These are phyloP conservation scores for Solanum bukasovii DNA, from an alignment of 257 asterid species.

Conservation along the genomic window DNA sequence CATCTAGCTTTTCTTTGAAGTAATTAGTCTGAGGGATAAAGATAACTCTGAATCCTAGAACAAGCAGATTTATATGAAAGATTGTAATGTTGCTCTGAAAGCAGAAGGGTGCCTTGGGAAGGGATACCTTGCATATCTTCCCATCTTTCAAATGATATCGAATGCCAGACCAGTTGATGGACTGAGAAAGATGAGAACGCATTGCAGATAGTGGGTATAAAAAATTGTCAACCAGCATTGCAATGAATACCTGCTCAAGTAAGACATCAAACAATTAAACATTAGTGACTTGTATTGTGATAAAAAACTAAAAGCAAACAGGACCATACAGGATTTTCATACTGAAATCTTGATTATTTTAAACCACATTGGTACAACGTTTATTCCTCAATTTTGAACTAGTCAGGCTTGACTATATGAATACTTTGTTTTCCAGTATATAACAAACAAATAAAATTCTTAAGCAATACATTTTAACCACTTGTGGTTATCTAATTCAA, in stretches of 20 bases:
- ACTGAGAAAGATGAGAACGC: slow-evolving; percentile 88
- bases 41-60: neutral
- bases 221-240: slow-evolving; percentile 94
- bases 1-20: neutral
- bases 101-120: neutral
- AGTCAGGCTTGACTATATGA: neutral
- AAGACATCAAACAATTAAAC: slow-evolving; percentile 6
- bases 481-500: neutral
- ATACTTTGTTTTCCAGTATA: neutral
- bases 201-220: slow-evolving; percentile 82
- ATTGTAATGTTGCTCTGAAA: neutral
- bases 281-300: neutral
- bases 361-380: neutral
- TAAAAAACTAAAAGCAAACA: neutral
- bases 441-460: neutral
- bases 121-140: slow-evolving; percentile 65
- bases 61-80: neutral
- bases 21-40: neutral
- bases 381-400: neutral
- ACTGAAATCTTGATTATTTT: neutral
- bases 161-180: slow-evolving; percentile 95
- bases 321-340: neutral
- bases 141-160: slow-evolving; percentile 86
- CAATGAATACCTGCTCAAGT: slow-evolving; percentile 69
- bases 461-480: neutral